These are phyloP conservation scores for Citrullus colocynthis DNA, from an alignment of 306 rosid genomes.

Conservation along the genomic window DNA sequence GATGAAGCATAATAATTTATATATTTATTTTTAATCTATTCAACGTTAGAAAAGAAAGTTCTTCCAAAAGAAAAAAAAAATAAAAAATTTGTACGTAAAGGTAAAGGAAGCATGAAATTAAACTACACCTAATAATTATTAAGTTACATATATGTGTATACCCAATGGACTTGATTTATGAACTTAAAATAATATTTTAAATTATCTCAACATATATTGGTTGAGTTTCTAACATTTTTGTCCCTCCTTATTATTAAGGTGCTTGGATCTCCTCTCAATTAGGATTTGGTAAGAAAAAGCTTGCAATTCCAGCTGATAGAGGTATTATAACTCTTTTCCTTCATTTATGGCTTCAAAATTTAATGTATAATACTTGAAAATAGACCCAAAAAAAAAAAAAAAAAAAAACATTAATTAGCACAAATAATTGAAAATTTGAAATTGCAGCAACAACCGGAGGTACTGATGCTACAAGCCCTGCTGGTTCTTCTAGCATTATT, in stretches of 20 bases:
- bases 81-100: no score
- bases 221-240: neutral
- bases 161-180: no score
- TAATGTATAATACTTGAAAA: neutral
- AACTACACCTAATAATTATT: no score
- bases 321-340: neutral
- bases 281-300: neutral
- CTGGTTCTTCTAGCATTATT: neutral
- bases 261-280: neutral
- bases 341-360: no score
- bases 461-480: no score
- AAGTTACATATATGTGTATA: no score
- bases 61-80: no score
- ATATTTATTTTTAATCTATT: no score
- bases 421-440: neutral
- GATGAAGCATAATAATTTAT: no score
- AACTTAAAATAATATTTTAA: no score
- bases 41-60: no score
- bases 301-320: neutral
- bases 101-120: no score
- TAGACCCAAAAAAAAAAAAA: neutral
- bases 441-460: neutral
- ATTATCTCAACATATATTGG: neutral
- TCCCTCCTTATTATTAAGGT: neutral
- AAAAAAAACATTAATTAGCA: neutral